Base-by-base conservation (phyloP, 2,329 filamentous ascomycete genomes). In the Stagonosporopsis tanaceti region DNA sequence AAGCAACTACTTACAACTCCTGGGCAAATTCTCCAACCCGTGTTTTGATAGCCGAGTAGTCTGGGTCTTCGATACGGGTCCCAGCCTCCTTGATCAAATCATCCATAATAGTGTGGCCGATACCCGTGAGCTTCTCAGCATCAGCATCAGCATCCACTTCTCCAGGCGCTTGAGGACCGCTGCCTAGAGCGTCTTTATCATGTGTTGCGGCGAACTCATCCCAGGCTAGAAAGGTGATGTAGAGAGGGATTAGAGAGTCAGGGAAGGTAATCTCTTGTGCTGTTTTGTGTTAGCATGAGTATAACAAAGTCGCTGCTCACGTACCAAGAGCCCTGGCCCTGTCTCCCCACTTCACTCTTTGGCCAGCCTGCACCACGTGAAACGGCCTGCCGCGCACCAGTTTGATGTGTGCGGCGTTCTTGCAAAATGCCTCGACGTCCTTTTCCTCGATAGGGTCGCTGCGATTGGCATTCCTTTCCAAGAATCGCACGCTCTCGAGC, bases 401-500 rank as follows among this genome's bases (percentile, higher is more conserved):
- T 77, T 95, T 96, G 73, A 97, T 90, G 73, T 96, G 95, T 44
- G 91, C 90, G 47, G 93, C 94, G 66, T 96, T 96, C 78, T 96
- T 97, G 84, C 94, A 98, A 76, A 97, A 98, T 34, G 90, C 82
- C 70, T 97, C 93, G 42, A 98, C 88, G 67, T 97, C 92, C 50
- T 85, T 85, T 41, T 86, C 81, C 44, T 89, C 83, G 54, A 96
- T 83, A 2, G 71, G 62, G 2, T 69, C 69, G 2, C 70, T 62
- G 78, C 81, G 70, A 76, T 86, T 76, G 73, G 84, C 73, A 12
- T 78, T 71, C 5, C 79, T 69, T 69, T 88, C 86, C 9, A 84
- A 70, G 32, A 80, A 76, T 44, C 86, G 87, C 39, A 92, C 88
- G 12, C 78, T 86, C 12, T 82, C 78, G 2, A 92, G 78, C 2